These are phyloP conservation scores for Rhodotorula sphaerocarpa DNA, from an alignment of 768 basidiomycete genomes.

Conservation along the genomic window DNA sequence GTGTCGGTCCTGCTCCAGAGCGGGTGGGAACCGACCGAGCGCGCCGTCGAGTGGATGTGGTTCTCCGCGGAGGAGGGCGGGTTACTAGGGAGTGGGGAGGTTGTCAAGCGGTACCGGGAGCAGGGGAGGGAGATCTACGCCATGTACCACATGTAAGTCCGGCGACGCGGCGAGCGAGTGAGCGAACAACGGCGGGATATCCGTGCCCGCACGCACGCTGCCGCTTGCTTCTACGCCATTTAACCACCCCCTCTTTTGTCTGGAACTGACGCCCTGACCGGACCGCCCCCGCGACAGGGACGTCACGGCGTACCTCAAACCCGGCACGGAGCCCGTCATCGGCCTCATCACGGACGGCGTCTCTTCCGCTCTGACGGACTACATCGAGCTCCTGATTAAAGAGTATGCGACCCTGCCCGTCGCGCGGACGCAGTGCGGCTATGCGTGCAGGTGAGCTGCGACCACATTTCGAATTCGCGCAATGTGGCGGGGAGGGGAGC, in stretches of 20 bases:
- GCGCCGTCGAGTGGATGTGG: conserved; percentile 46
- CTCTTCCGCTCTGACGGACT: conserved; percentile 33
- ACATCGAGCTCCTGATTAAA: conserved; percentile 34
- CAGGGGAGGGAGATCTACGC: conserved; percentile 5
- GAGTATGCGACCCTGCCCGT: conserved; percentile 36
- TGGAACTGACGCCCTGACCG: too few relatives aligned
- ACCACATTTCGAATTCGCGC: too few relatives aligned
- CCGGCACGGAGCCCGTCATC: conserved; percentile 35
- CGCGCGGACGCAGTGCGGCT: not conserved
- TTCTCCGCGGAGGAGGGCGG: conserved; percentile 48
- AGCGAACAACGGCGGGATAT: too few relatives aligned
- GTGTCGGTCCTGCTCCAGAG: conserved; percentile 41
- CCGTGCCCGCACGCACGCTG: too few relatives aligned
- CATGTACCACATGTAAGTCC: conserved; percentile 14
- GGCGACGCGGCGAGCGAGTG: too few relatives aligned
- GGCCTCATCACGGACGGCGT: conserved; percentile 39
- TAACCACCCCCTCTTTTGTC: too few relatives aligned
- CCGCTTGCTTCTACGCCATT: too few relatives aligned
- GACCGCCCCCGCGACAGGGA: too few relatives aligned
- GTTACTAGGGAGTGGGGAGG: conserved; percentile 38
- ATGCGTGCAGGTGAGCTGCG: not conserved
- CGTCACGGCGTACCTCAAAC: conserved; percentile 44
- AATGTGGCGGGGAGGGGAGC: too few relatives aligned
- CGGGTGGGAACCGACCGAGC: conserved; percentile 41
- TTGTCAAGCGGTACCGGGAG: conserved; percentile 5